These are phyloP conservation scores for Cryomyces antarcticus DNA, from an alignment of 495 filamentous ascomycete species.

Conservation along the genomic window DNA sequence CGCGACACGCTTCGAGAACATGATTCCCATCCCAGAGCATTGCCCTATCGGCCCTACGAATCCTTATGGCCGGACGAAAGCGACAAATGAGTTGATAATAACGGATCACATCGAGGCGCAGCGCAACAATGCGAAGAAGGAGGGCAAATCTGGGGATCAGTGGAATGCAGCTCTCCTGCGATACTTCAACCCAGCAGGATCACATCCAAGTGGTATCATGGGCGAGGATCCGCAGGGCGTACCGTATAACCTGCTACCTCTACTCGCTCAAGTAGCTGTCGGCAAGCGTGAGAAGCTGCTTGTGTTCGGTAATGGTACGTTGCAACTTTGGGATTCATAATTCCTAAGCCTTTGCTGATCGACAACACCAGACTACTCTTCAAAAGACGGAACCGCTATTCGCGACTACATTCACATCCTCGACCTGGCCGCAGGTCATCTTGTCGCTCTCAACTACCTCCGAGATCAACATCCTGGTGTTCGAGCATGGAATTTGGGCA, in stretches of 20 bases:
- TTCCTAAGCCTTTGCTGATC: neutral
- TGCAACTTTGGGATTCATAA: neutral
- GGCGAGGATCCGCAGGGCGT: constrained; percentile 93
- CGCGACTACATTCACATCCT: constrained; percentile 69
- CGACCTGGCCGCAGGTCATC: constrained; percentile 73
- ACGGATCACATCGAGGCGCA: constrained; percentile 77
- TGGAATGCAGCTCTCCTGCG: constrained; percentile 89
- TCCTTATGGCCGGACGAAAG: constrained; percentile 91
- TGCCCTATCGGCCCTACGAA: constrained; percentile 94
- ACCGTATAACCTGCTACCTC: constrained; percentile 84
- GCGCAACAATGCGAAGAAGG: constrained; percentile 64
- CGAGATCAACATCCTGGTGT: constrained; percentile 77
- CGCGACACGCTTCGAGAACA: constrained; percentile 84
- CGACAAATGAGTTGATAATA: constrained; percentile 75
- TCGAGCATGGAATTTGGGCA: constrained; percentile 90
- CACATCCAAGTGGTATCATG: constrained; percentile 93
- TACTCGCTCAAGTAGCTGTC: constrained; percentile 87
- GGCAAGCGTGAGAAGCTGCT: constrained; percentile 87
- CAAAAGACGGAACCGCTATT: constrained; percentile 54
- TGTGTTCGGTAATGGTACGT: constrained; percentile 77
- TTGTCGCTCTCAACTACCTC: constrained; percentile 83
- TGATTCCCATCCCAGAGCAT: constrained; percentile 96
- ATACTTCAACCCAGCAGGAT: constrained; percentile 95
- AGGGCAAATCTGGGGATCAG: constrained; percentile 50
- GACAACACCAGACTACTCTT: constrained; percentile 53